phyloP scores from a whole-genome alignment of 805 yeast genomes.

The Sugiyamaella smithiae region DNA sequence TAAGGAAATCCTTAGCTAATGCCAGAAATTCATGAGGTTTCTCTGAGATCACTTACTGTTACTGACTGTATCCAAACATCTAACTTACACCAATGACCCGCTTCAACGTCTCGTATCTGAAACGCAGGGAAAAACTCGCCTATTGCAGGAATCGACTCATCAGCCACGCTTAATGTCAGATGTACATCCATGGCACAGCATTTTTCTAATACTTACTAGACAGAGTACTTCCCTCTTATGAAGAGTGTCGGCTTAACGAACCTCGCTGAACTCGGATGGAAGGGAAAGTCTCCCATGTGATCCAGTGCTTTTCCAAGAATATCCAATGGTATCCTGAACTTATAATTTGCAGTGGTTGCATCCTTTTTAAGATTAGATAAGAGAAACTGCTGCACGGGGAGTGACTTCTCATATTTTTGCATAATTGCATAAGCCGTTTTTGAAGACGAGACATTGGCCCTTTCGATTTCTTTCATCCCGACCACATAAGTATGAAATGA shows the following conservation, averaged over 20 bases:
- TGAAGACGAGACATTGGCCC: conserved; percentile 43
- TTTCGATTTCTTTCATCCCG: conserved; percentile 57
- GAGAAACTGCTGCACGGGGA: conserved; percentile 70
- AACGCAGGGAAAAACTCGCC: conserved; percentile 78
- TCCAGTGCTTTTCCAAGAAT: conserved; percentile 58
- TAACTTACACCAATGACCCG: conserved; percentile 78
- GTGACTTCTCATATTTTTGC: conserved; percentile 56
- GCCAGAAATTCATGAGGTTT: conserved; percentile 74
- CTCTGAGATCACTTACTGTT: conserved; percentile 71
- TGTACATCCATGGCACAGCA: background rate
- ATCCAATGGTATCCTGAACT: conserved; percentile 67
- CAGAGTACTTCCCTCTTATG: conserved; percentile 72
- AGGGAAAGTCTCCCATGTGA: conserved; percentile 77
- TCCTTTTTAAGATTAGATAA: conserved; percentile 61
- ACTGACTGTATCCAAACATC: too few species aligned
- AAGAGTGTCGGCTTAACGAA: conserved; percentile 76
- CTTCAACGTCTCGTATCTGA: conserved; percentile 66
- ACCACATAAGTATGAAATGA: conserved; percentile 66
- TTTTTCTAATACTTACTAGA: conserved; percentile 43
- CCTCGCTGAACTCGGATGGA: conserved; percentile 48
- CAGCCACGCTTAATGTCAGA: conserved; percentile 51
- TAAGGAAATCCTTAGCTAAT: conserved; percentile 52
- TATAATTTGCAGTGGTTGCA: conserved; percentile 35
- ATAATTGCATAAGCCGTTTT: conserved; percentile 69
- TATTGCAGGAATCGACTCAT: conserved; percentile 69